Evolutionary conservation across 106 monocot genomes (phyloP), one percentile per base, ranked within the genome.

Genomic region (Dendrobium nobile): DNA sequence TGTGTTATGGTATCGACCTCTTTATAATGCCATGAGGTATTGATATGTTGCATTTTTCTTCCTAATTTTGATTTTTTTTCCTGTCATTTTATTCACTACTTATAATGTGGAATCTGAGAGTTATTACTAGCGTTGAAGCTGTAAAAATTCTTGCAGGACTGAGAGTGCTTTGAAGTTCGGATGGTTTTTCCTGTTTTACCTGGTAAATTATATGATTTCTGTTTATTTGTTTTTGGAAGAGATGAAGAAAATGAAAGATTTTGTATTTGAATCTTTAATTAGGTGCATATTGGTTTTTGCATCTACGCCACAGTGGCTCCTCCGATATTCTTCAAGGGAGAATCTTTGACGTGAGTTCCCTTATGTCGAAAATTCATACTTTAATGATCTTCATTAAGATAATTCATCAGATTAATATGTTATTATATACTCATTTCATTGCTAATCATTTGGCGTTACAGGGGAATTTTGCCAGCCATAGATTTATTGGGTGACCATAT

Each of bases 91-190:
- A 31, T 13, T 68, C 26, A 31, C 68, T 68, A 31, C 31, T 51
- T 51, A 13, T 51, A 51, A 13, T 10, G 13, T 47, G 7, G 11
- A 33, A 68, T 28, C 26, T 7, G 68, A 19, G 68, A 68, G 31
- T 16, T 79, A 20, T 67, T 41, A 73, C 40, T 74, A 41, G 43
- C 45, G 61, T 11, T 8, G 17, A 51, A 67, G 2, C 16, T 44
- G 24, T 3, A 18, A 7, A 11, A 67, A 68, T 73, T 77, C 13
- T 87, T 90, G 43, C 72, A 96, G 96, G 89, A 99, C 95, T 68
- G 98, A 99, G 48, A 99, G 98, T 87, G 98, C 98, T 77, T 80
- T 99, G 83, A 99, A 90, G 59, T 99, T 99, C 84, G 89, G 98
- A 80, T 99, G 92, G 98, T 99, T 99, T 84, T 95, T 99, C 84